phyloP scores from a whole-genome alignment of 202 grass and related monocot species.

The Saccharum hybrid region DNA sequence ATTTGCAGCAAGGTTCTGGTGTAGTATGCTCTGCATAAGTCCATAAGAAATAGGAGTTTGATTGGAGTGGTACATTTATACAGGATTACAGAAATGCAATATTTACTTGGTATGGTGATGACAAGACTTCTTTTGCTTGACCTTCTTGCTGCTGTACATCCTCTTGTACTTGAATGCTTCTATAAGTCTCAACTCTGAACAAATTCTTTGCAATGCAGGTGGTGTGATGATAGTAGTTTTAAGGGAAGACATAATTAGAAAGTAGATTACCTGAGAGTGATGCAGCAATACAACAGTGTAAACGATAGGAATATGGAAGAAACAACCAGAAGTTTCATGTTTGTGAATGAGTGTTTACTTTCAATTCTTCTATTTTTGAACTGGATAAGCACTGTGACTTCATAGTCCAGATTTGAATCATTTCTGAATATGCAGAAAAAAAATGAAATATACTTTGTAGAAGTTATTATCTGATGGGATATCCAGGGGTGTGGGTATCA shows the following conservation, averaged over 20 bases:
- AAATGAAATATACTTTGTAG: not conserved
- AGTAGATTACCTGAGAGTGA: constrained; percentile 12
- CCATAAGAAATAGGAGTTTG: constrained; percentile 6
- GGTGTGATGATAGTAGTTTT: constrained; percentile 10
- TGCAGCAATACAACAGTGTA: constrained; percentile 14
- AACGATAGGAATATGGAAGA: not conserved
- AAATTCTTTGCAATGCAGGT: not conserved
- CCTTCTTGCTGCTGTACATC: not conserved
- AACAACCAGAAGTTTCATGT: constrained; percentile 11
- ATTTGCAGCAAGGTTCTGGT: constrained; percentile 55
- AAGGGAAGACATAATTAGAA: not conserved
- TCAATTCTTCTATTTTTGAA: not conserved
- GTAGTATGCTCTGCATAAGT: constrained; percentile 38
- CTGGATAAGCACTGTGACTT: not conserved
- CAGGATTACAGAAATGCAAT: constrained; percentile 21
- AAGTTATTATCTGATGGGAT: not conserved
- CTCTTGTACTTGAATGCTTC: not conserved
- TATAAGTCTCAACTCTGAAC: not conserved
- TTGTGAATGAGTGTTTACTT: not conserved
- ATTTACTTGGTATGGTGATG: constrained; percentile 11
- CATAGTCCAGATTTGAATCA: not conserved
- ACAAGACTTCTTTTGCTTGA: not conserved
- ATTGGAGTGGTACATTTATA: constrained; percentile 15
- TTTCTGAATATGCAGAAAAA: not conserved
- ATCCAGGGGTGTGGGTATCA: not conserved